These are phyloP conservation scores for Zoysia japonica DNA, from an alignment of 176 grass and related monocot species.

Conservation along the genomic window DNA sequence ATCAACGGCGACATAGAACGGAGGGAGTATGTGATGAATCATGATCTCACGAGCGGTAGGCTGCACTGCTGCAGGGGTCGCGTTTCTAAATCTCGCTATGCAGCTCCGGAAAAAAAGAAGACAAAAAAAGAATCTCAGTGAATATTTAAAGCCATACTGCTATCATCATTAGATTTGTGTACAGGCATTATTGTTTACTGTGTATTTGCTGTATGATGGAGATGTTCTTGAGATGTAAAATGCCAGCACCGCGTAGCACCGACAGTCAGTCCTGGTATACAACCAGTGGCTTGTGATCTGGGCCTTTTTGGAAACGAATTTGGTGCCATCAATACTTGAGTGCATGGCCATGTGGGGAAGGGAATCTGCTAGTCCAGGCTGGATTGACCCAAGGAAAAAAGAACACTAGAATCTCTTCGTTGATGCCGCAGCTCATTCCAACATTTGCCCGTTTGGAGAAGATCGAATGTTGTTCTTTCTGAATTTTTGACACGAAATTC, in stretches of 20 bases:
- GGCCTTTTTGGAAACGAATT: constrained; percentile 30
- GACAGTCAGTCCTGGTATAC: constrained; percentile 39
- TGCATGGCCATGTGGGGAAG: constrained; percentile 27
- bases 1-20: no score
- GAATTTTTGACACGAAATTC: neutral
- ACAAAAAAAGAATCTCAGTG: neutral
- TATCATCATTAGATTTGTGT: constrained; percentile 12
- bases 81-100: constrained; percentile 8
- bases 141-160: neutral
- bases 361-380: constrained; percentile 40
- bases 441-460: neutral
- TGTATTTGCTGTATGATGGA: constrained; percentile 28
- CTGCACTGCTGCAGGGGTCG: neutral
- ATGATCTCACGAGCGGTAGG: neutral
- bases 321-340: neutral
- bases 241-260: constrained; percentile 34
- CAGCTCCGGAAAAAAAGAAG: neutral
- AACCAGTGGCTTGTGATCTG: constrained; percentile 21
- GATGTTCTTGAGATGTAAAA: constrained; percentile 14
- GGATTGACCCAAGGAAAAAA: constrained; percentile 15
- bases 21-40: neutral
- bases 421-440: neutral
- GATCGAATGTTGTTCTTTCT: neutral
- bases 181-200: constrained; percentile 14
- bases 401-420: neutral